These are phyloP conservation scores for Mycena vitilis DNA, from an alignment of 768 basidiomycete genomes.

Conservation along the genomic window DNA sequence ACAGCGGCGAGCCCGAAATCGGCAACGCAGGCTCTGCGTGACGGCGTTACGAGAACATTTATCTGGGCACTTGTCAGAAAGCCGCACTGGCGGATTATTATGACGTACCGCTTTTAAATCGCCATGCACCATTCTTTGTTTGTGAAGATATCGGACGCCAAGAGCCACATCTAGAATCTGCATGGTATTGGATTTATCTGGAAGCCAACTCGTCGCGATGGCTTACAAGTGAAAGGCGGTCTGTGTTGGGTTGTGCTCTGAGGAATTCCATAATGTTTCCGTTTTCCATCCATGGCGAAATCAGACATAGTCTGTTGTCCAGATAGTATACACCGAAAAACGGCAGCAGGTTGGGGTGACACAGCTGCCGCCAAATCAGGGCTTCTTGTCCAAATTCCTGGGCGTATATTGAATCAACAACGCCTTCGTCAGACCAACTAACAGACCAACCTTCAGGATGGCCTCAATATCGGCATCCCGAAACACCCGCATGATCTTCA, in stretches of 20 bases:
- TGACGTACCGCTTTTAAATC: constrained; percentile 30
- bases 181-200: neutral
- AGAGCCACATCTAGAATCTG: neutral
- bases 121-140: constrained; percentile 33
- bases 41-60: constrained; percentile 58
- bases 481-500: constrained; percentile 33
- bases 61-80: constrained; percentile 39
- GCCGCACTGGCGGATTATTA: neutral
- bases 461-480: constrained; percentile 12
- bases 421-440: no score
- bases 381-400: constrained; percentile 34
- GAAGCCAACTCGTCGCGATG: neutral
- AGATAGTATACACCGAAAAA: constrained; percentile 39
- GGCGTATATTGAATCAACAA: neutral
- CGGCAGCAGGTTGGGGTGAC: constrained; percentile 39
- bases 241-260: neutral
- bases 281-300: constrained; percentile 46
- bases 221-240: constrained; percentile 20
- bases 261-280: constrained; percentile 41
- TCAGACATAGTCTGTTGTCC: constrained; percentile 34
- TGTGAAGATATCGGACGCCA: constrained; percentile 34
- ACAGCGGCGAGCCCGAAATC: constrained; percentile 59
- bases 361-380: constrained; percentile 36
- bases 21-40: constrained; percentile 57
- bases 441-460: constrained; percentile 8